Base-by-base conservation (phyloP, 371 early-diverging fungal genomes). In the Fennellomyces sp. region DNA sequence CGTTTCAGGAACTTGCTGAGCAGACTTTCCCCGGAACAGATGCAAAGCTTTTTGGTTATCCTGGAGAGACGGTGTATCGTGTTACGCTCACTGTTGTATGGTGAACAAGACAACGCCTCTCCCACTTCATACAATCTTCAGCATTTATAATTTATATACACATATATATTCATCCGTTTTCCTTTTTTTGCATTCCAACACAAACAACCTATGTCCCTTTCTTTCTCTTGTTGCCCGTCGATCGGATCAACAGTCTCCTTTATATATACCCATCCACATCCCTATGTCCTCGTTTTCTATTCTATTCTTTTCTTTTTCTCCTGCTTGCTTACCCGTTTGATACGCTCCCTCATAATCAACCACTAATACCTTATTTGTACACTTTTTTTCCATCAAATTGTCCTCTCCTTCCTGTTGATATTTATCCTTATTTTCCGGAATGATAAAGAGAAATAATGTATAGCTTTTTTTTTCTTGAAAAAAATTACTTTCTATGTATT, bases 1-100 rank as follows among this genome's bases (percentile, higher is more conserved):
- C 50, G 60, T 31, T 56, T 78, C 75, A 58, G 70, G 58, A 39
- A 64, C 26, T 11, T 80, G 64, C 23, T 78, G 62, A 58, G 60
- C 48, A 49, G 56, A 41, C 61, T 73, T 65, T 50, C 58, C 33
- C 30, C 66, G 58, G 63, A 64, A 13, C 68, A 66, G 41, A 66
- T 69, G 69, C 60, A 64, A 8, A 60, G 60, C 23, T 64, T 66
- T 49, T 41, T 71, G 15, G 52, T 45, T 23, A 63, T 71, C 57
- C 64, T 71, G 8, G 72, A 71, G 55, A 58, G 65, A n/a, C 61
- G 72, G 19, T 71, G 72, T 36, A 65, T 41, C 29, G 63, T 67
- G 29, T 38, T 71, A 13, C 61, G 69, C 13, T 58, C 65, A 8
- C 29, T 69, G 23, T 30, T 69, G 19, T 61, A 38, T 52, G 59